Conservation (phyloP, 2,329 filamentous ascomycete genomes). For the Fusarium setosum region DNA sequence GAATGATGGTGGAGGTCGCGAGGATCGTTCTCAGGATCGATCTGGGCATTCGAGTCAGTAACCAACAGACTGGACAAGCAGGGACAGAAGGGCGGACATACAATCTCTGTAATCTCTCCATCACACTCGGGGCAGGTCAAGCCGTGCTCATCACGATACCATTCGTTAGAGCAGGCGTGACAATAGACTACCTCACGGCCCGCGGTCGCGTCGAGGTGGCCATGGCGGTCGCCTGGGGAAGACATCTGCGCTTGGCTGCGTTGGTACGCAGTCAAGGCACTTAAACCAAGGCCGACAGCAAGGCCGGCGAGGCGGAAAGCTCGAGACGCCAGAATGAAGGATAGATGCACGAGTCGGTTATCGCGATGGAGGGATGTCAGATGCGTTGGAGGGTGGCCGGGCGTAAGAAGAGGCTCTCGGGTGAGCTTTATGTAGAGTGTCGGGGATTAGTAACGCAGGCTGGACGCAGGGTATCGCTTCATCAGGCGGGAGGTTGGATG, state of each 20-base stretch:
- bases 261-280: slow-evolving; percentile 66
- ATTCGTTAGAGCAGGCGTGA: slow-evolving; percentile 83
- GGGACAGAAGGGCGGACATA: slow-evolving; percentile 57
- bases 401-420: slow-evolving; percentile 5
- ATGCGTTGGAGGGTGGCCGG: neutral
- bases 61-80: neutral
- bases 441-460: slow-evolving; percentile 2
- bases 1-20: slow-evolving; percentile 53
- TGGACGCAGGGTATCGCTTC: neutral
- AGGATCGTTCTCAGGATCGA: slow-evolving; percentile 71
- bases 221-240: slow-evolving; percentile 40
- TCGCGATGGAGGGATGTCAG: slow-evolving; percentile 1
- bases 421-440: neutral
- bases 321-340: slow-evolving; percentile 66
- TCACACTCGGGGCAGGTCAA: slow-evolving; percentile 82
- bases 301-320: slow-evolving; percentile 65
- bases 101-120: slow-evolving; percentile 87
- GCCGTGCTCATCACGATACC: slow-evolving; percentile 77
- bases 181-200: slow-evolving; percentile 84
- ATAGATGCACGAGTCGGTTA: slow-evolving; percentile 16
- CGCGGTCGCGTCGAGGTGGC: slow-evolving; percentile 61
- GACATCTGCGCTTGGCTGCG: slow-evolving; percentile 58
- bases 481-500: neutral
- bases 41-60: slow-evolving; percentile 52
- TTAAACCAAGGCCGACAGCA: slow-evolving; percentile 68